Conservation (phyloP, 495 filamentous ascomycete species). For the Umbilicaria muhlenbergii region DNA sequence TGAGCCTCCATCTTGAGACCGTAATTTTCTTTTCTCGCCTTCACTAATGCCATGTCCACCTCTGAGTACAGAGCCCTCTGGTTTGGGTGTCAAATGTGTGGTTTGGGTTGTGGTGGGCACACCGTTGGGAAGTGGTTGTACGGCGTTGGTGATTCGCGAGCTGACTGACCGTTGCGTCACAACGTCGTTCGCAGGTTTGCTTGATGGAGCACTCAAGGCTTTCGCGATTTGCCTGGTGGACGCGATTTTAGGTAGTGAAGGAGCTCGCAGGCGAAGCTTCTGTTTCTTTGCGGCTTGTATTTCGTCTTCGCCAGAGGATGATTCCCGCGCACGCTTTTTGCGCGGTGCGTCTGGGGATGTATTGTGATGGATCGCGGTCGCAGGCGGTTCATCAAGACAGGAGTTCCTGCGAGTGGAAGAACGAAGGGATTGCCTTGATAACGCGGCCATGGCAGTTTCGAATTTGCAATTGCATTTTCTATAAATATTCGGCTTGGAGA, state of each 20-base stretch:
- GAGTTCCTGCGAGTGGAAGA: conserved; percentile 9
- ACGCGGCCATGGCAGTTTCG: conserved; percentile 12
- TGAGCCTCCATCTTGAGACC: conserved; percentile 33
- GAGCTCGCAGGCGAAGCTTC: conserved; percentile 1
- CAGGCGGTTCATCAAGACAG: conserved; percentile 9
- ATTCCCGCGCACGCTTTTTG: conserved; percentile 10
- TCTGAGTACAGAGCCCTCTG: too few species aligned
- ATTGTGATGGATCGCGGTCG: conserved; percentile 10
- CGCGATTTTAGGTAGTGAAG: not conserved
- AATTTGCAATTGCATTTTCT: conserved; percentile 6
- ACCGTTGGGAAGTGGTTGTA: conserved; percentile 4
- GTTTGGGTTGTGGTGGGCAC: not conserved
- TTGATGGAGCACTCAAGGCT: conserved; percentile 4
- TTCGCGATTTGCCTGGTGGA: not conserved
- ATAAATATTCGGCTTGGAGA: not conserved
- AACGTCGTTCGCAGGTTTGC: not conserved
- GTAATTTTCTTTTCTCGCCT: conserved; percentile 29
- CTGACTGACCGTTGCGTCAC: conserved; percentile 2
- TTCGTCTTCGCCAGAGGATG: conserved; percentile 2
- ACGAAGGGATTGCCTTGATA: conserved; percentile 14
- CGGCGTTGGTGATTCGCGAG: not conserved
- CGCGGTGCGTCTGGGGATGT: conserved; percentile 4
- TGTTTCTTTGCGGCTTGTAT: conserved; percentile 7
- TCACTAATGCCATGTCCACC: not conserved
- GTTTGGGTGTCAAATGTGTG: not conserved